Base-by-base conservation (phyloP, 2,329 filamentous ascomycete genomes). In the Colletotrichum eremochloae region DNA sequence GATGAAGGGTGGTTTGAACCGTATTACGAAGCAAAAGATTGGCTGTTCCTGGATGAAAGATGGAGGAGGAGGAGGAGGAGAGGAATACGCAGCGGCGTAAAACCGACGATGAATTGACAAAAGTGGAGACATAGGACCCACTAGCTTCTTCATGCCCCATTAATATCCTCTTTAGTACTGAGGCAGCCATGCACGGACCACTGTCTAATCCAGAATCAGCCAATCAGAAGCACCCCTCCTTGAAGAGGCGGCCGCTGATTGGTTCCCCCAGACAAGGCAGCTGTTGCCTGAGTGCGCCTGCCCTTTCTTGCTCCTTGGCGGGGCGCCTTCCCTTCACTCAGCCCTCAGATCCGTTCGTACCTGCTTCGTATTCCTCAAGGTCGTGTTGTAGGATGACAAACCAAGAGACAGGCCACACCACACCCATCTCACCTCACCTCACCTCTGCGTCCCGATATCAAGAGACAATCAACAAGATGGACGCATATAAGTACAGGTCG, bases 71-170 rank as follows among this genome's bases (percentile, higher is more conserved):
- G 20, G 7, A 31, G 20, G n/a, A 11, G 33, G 24, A 24, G 14
- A 36, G 66, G 53, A 70, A 65, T 69, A 70, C 70, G 70, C 70
- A 5, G 66, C 70, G 36, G 70, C 70, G 70, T 18, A 72, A 71
- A 71, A 67, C 63, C 14, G 36, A 53, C 6, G 29, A 18, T 33
- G 31, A 24, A 40, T 11, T 1, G 18, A 12, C 18, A 33, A 46
- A 20, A 33, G 44, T 60, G 55, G 64, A 20, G 42, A 31, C 9
- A 15, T 6, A n/a, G 53, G 24, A 3, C 18, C 15, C 2, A 9
- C 9, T 3, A 5, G 11, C 31, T 12, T 7, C 18, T 55, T 0
- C 0, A 9, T 4, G 14, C 24, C 31, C 46, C 40, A 24, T 36
- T 60, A 29, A 18, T 44, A 24, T 20, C 29, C 2, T 11, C 6